Evolutionary conservation across 768 basidiomycete species (phyloP).

Genomic region (Auriscalpium vulgare): DNA sequence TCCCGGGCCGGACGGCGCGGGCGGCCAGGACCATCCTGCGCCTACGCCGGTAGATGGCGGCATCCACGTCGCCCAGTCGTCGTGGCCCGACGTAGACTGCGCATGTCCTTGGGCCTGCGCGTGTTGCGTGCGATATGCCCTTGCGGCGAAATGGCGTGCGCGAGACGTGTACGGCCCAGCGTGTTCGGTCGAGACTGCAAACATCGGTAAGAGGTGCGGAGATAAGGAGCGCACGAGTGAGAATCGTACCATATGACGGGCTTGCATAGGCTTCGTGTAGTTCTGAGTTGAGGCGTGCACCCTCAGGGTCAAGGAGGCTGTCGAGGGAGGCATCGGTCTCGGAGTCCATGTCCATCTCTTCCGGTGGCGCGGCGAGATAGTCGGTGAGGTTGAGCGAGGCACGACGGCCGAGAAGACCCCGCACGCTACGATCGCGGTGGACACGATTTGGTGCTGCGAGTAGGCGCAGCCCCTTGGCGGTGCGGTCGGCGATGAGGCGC

Average conservation of each 20-base stretch:
- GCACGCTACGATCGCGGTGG: conserved; percentile 33
- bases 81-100: conserved; percentile 3
- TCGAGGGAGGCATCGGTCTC: conserved; percentile 64
- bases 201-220: too few relatives aligned
- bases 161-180: conserved; percentile 1
- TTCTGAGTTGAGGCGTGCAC: conserved; percentile 49
- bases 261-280: conserved; percentile 52
- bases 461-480: conserved; percentile 52
- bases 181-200: background rate
- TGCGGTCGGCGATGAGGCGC: conserved; percentile 57
- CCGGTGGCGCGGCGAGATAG: conserved; percentile 43
- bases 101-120: background rate
- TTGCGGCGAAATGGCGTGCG: background rate
- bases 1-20: background rate
- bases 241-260: conserved; percentile 1
- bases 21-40: too few relatives aligned
- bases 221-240: too few relatives aligned
- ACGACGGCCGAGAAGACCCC: conserved; percentile 3
- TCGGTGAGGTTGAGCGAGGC: conserved; percentile 35
- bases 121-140: background rate
- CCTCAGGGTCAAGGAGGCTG: conserved; percentile 40
- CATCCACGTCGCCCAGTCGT: conserved; percentile 8
- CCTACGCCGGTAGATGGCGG: background rate
- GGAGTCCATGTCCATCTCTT: conserved; percentile 45
- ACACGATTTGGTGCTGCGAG: conserved; percentile 46